phyloP scores from a whole-genome alignment of 768 basidiomycete genomes.

The Trichaptum fuscoviolaceum region DNA sequence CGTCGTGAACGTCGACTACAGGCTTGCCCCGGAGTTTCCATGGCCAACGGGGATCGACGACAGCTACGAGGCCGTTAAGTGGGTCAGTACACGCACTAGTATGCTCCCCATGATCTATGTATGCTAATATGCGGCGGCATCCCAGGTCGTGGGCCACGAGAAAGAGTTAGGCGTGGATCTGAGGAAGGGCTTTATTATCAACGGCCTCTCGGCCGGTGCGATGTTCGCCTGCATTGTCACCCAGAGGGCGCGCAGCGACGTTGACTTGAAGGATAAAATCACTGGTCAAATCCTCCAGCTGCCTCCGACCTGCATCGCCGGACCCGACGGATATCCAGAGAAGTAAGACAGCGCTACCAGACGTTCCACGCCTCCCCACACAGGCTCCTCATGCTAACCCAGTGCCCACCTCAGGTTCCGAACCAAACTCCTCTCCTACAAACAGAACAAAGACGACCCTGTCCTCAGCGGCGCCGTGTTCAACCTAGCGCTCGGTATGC shows the following conservation, averaged over 20 bases:
- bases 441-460: constrained; percentile 17
- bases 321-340: constrained; percentile 17
- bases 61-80: constrained; percentile 20
- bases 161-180: constrained; percentile 11
- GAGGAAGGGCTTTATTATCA: constrained; percentile 21
- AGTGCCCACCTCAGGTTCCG: constrained; percentile 13
- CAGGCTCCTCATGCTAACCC: neutral
- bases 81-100: constrained; percentile 14
- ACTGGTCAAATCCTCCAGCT: constrained; percentile 21
- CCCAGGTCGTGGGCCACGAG: neutral
- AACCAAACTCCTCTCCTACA: constrained; percentile 16
- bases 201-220: constrained; percentile 20
- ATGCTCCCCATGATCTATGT: too few relatives aligned
- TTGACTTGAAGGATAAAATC: constrained; percentile 15
- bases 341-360: constrained; percentile 14
- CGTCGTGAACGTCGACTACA: constrained; percentile 13
- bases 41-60: constrained; percentile 20
- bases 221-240: constrained; percentile 19
- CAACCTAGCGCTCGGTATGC: constrained; percentile 6
- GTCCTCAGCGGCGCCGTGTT: constrained; percentile 11
- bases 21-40: constrained; percentile 22
- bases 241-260: constrained; percentile 19
- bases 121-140: neutral
- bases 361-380: too few relatives aligned
- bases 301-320: constrained; percentile 14